These are phyloP conservation scores for Fusarium sarcochroum DNA, from an alignment of 2,329 filamentous ascomycete species.

Conservation along the genomic window DNA sequence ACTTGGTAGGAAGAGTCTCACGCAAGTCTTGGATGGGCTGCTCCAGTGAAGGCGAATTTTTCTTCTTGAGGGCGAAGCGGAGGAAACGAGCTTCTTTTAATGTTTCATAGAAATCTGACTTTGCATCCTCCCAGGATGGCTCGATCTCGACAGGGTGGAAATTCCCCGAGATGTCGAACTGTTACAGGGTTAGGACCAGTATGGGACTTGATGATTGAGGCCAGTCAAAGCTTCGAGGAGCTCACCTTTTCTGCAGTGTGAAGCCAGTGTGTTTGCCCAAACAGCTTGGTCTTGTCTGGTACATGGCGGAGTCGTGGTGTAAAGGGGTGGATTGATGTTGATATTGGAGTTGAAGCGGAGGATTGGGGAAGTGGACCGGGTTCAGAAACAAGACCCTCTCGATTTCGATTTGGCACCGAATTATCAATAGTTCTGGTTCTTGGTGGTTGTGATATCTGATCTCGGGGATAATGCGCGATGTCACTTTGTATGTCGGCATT, in stretches of 20 bases:
- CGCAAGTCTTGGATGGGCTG: constrained; percentile 38
- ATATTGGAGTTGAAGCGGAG: not conserved
- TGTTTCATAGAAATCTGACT: constrained; percentile 41
- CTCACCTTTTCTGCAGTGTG: constrained; percentile 46
- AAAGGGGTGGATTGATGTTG: constrained; percentile 41
- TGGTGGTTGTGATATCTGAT: constrained; percentile 9
- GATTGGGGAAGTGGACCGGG: not conserved
- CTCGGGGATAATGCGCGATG: constrained; percentile 28
- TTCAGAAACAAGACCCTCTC: not conserved
- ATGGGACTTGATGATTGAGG: no score
- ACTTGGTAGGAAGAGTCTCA: constrained; percentile 35
- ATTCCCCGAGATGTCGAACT: constrained; percentile 46
- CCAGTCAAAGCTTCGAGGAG: not conserved
- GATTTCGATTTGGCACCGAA: constrained; percentile 6
- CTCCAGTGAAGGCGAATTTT: constrained; percentile 32
- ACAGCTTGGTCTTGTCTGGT: constrained; percentile 48
- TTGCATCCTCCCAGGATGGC: constrained; percentile 45
- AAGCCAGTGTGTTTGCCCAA: constrained; percentile 49
- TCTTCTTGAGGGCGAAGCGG: constrained; percentile 37
- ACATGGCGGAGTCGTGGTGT: constrained; percentile 45
- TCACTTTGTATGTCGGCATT: not conserved
- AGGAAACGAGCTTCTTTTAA: constrained; percentile 41
- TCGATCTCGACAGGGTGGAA: constrained; percentile 47
- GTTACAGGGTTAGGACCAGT: constrained; percentile 6
- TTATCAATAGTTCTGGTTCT: constrained; percentile 2